These are phyloP conservation scores for Phialocephala sp. DNA, from an alignment of 2,329 filamentous ascomycete genomes.

Conservation along the genomic window DNA sequence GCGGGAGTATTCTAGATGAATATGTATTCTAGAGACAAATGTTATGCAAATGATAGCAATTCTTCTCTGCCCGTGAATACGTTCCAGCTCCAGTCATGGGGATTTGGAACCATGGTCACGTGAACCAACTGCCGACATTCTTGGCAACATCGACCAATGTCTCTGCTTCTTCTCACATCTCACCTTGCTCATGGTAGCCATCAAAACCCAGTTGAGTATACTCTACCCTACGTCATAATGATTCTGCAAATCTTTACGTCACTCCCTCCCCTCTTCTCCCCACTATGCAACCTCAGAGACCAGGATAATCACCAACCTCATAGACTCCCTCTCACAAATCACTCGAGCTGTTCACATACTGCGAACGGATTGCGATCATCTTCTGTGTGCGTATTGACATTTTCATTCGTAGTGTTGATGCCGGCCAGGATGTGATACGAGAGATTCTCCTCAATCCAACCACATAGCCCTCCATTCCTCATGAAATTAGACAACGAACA, in stretches of 20 bases:
- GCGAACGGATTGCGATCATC: too few relatives aligned
- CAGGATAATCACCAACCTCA: not conserved
- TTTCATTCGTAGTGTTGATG: too few relatives aligned
- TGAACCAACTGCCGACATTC: not conserved
- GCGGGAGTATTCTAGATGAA: not conserved
- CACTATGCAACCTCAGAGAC: not conserved
- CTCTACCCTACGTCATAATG: not conserved
- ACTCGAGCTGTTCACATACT: too few relatives aligned
- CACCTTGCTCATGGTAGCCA: not conserved
- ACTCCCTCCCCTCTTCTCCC: not conserved
- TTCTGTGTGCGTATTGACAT: too few relatives aligned
- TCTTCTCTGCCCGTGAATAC: not conserved
- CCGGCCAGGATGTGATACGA: too few relatives aligned
- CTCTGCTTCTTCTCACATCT: too few relatives aligned
- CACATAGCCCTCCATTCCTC: too few relatives aligned
- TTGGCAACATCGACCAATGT: not conserved
- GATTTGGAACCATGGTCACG: not conserved
- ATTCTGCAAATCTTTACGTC: not conserved
- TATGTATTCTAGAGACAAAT: slow-evolving; percentile 9
- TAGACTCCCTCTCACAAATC: not conserved
- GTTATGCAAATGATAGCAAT: not conserved
- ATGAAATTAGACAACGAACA: too few relatives aligned
- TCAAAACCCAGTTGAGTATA: not conserved
- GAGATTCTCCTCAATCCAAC: too few relatives aligned
- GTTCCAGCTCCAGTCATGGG: not conserved